Percentiles rank a stretch among this genome's conserved stretches.
Conservation (phyloP, 176 grass and related monocot genomes). For the Rhynchospora pubera region DNA sequence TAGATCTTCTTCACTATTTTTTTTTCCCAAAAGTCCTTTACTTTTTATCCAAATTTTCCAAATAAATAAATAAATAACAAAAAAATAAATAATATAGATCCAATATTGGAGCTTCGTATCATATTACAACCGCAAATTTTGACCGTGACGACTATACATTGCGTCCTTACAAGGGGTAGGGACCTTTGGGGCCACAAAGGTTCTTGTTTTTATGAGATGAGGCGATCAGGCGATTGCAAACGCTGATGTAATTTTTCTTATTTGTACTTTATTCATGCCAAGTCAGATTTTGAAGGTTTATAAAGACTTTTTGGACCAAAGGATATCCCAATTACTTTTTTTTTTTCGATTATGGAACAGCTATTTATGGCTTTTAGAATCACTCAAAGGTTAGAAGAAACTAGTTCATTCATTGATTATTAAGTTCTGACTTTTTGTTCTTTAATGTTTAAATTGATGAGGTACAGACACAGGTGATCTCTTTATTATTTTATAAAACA, state of each 20-base stretch:
- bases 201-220: background rate
- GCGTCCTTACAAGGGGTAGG: background rate
- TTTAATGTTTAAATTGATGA: background rate
- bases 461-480: background rate
- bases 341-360: background rate
- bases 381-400: background rate
- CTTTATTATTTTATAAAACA: background rate
- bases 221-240: slow-evolving; percentile 1
- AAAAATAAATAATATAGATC: background rate
- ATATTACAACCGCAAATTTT: background rate
- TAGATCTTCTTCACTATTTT: too few relatives aligned
- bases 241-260: background rate
- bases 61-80: background rate
- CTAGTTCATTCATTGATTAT: background rate
- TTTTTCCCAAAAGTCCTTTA: background rate
- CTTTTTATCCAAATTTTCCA: background rate
- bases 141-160: background rate
- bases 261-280: background rate
- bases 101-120: background rate
- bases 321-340: background rate
- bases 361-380: background rate
- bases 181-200: slow-evolving; percentile 7
- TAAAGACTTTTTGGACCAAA: background rate
- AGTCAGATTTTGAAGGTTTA: background rate
- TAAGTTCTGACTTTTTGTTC: background rate